Evolutionary conservation across 2,329 filamentous ascomycete genomes (phyloP), one percentile per base, ranked within the genome.

Genomic region (Diaporthe vaccinii): DNA sequence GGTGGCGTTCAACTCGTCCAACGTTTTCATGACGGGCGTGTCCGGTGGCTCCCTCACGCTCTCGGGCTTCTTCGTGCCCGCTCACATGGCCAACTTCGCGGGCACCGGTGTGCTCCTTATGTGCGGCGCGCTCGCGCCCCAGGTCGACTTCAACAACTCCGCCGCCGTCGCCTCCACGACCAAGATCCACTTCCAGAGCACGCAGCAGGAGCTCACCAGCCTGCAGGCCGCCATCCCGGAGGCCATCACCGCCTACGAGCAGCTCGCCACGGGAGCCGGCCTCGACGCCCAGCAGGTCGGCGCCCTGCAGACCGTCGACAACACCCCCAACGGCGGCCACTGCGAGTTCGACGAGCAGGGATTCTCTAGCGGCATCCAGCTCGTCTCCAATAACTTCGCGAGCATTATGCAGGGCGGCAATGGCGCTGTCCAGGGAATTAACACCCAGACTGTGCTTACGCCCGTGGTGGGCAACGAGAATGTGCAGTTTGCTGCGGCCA

Each of bases 11-110:
- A 86, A 91, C 80, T 78, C 81, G 34, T 83, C 82, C 51, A 85
- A 88, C 57, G 87, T 91, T 67, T 89, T 87, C 79, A 91, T 91
- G 82, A 91, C 88, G 0, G 89, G 90, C 22, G 89, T 91, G 0
- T 88, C 85, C 6, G 90, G 90, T 34, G 90, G 90, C 25, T 84
- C 85, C 4, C 84, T 91, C 28, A 82, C 90, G 44, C 85, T 91
- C 46, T 85, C 84, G 1, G 89, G 89, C 12, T 91, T 91, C 83
- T 90, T 91, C 81, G 85, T 91, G 76, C 90, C 90, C 6, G 86
- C 86, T 0, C 89, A 89, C 78, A 88, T 89, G 84, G 83, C 85
- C 71, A 86, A 87, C 74, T 90, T 85, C 73, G 82, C 84, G 34
- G 87, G 86, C 72, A 84, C 82, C 28, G 90, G 89, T 3, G 87